These are phyloP conservation scores for Talaromyces borbonicus DNA, from an alignment of 495 filamentous ascomycete species.

Conservation along the genomic window DNA sequence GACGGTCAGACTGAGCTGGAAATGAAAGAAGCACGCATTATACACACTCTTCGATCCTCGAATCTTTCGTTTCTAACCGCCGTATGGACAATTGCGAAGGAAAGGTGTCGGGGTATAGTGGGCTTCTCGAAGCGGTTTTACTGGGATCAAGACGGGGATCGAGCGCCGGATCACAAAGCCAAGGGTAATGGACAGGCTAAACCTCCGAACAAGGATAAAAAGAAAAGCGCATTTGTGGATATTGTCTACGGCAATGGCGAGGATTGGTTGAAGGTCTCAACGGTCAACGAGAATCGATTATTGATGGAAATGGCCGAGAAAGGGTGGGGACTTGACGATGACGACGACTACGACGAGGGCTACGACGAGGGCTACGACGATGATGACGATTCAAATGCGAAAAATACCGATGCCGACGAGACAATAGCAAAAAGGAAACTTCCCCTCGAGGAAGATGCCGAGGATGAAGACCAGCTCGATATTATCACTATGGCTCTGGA, in stretches of 20 bases:
- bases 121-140: conserved; percentile 46
- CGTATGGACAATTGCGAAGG: conserved; percentile 44
- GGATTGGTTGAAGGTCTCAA: conserved; percentile 55
- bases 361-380: neutral
- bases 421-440: neutral
- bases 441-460: conserved; percentile 21
- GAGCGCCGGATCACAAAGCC: conserved; percentile 13
- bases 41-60: conserved; percentile 44
- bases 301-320: conserved; percentile 55
- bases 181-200: conserved; percentile 11
- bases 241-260: conserved; percentile 44
- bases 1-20: neutral
- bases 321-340: conserved; percentile 45
- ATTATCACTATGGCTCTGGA: conserved; percentile 49
- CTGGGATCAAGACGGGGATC: conserved; percentile 32
- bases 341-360: conserved; percentile 21
- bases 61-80: conserved; percentile 49
- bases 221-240: conserved; percentile 36
- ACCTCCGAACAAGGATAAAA: conserved; percentile 27
- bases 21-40: conserved; percentile 12
- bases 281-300: conserved; percentile 45
- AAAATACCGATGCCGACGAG: too few relatives aligned
- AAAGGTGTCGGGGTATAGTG: conserved; percentile 36
- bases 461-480: conserved; percentile 40
- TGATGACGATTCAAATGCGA: neutral